A percentile compares a stretch with the other conserved stretches of the same genome.
Conservation (phyloP, 1,284 basidiomycete species). For the Phenoliferia sp. region DNA sequence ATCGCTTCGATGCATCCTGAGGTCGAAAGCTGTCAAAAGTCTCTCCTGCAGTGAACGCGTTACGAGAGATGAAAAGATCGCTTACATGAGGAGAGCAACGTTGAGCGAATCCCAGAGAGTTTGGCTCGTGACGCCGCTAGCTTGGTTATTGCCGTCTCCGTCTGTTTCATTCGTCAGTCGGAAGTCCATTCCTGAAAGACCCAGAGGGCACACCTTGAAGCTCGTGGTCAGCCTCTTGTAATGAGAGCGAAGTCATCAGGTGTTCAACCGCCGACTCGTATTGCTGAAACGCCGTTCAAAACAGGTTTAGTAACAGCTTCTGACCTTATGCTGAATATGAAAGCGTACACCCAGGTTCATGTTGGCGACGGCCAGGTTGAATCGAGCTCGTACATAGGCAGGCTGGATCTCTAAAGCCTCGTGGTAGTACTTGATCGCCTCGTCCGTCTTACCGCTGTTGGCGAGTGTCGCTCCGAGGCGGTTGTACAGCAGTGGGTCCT, state of each 20-base stretch:
- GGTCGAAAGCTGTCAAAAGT: background rate
- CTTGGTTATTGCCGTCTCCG: constrained; percentile 41
- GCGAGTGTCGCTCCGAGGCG: constrained; percentile 93
- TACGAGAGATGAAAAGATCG: background rate
- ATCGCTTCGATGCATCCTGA: constrained; percentile 30
- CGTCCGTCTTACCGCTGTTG: constrained; percentile 70
- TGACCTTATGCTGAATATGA: too few species aligned
- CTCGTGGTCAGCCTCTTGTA: constrained; percentile 61
- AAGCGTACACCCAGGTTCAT: constrained; percentile 70
- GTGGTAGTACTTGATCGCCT: constrained; percentile 85
- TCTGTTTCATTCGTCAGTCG: constrained; percentile 10
- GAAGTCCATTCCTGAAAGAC: too few species aligned
- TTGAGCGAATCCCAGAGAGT: constrained; percentile 75
- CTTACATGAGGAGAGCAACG: constrained; percentile 27
- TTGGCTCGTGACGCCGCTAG: constrained; percentile 62
- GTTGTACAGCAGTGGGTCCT: constrained; percentile 96
- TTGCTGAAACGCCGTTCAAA: constrained; percentile 56
- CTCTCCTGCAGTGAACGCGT: too few species aligned
- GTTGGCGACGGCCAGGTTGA: constrained; percentile 85
- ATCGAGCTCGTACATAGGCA: constrained; percentile 87
- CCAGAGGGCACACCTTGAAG: constrained; percentile 34
- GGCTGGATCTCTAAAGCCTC: constrained; percentile 86
- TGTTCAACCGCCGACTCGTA: constrained; percentile 79
- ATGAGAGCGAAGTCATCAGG: constrained; percentile 73
- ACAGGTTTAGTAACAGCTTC: too few species aligned